Conservation (phyloP, 106 monocot genomes). For the Alisma plantagoaquatica region DNA sequence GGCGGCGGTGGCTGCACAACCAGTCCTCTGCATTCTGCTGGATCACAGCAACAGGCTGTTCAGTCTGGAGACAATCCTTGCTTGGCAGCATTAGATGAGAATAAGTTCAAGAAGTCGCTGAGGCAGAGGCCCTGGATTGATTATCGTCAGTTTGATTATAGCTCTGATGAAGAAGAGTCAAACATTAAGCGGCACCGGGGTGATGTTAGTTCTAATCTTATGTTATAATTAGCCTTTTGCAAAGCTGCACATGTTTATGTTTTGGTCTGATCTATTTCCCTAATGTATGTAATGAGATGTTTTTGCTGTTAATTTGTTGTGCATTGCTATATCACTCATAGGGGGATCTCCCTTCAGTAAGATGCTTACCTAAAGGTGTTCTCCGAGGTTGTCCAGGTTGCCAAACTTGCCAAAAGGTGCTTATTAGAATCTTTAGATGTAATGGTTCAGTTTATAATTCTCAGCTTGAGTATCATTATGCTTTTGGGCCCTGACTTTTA, state of each 20-base stretch:
- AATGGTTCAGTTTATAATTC: not conserved
- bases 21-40: conserved; percentile 9
- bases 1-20: too few species aligned
- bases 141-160: conserved; percentile 40
- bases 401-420: conserved; percentile 66
- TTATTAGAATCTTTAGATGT: not conserved
- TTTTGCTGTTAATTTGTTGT: not conserved
- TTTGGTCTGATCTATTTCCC: not conserved
- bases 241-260: not conserved
- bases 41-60: conserved; percentile 10
- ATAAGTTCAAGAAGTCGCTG: conserved; percentile 41
- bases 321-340: not conserved
- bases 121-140: conserved; percentile 54
- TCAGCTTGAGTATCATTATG: not conserved
- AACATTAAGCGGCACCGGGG: conserved; percentile 19
- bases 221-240: not conserved
- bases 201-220: not conserved
- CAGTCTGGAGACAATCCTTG: too few species aligned
- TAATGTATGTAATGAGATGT: not conserved
- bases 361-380: conserved; percentile 51
- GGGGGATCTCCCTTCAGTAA: conserved; percentile 21
- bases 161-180: conserved; percentile 48
- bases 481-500: not conserved
- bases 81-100: too few species aligned
- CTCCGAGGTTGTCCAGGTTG: conserved; percentile 68